Percentiles rank a stretch among this genome's conserved stretches.
These are phyloP conservation scores for Wakefieldia striispora DNA, from an alignment of 768 basidiomycete species.

Conservation along the genomic window DNA sequence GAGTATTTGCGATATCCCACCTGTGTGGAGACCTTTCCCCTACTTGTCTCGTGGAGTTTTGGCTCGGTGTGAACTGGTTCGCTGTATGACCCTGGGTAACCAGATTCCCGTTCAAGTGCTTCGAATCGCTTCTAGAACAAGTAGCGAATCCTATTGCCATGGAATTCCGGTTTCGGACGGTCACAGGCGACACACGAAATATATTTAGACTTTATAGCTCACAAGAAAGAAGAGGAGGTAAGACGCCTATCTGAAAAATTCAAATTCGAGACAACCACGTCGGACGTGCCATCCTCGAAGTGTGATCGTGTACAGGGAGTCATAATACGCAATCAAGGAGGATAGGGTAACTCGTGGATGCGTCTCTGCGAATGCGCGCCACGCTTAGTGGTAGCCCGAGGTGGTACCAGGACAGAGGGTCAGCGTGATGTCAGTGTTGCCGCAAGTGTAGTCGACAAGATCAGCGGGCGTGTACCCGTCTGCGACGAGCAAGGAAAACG, in stretches of 20 bases:
- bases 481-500: neutral
- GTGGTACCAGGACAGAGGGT: conserved; percentile 30
- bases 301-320: neutral
- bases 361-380: neutral
- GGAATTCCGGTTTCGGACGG: too few species aligned
- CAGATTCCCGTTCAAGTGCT: too few species aligned
- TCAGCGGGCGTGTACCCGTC: conserved; percentile 29
- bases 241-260: neutral
- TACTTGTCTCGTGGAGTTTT: too few species aligned
- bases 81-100: too few species aligned
- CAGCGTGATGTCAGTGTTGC: conserved; percentile 26
- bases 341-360: neutral
- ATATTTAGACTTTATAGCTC: too few species aligned
- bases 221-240: neutral
- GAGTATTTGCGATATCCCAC: too few species aligned
- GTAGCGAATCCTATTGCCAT: too few species aligned
- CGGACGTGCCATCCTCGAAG: neutral
- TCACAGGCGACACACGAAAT: too few species aligned
- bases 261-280: neutral
- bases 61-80: too few species aligned
- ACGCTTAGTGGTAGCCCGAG: conserved; percentile 10
- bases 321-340: neutral
- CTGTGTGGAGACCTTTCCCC: too few species aligned
- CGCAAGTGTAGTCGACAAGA: conserved; percentile 29
- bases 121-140: too few species aligned